Evolutionary conservation across 306 rosid species (phyloP), one percentile per base, ranked within the genome.

Genomic region (Chamaecrista fasciculata): DNA sequence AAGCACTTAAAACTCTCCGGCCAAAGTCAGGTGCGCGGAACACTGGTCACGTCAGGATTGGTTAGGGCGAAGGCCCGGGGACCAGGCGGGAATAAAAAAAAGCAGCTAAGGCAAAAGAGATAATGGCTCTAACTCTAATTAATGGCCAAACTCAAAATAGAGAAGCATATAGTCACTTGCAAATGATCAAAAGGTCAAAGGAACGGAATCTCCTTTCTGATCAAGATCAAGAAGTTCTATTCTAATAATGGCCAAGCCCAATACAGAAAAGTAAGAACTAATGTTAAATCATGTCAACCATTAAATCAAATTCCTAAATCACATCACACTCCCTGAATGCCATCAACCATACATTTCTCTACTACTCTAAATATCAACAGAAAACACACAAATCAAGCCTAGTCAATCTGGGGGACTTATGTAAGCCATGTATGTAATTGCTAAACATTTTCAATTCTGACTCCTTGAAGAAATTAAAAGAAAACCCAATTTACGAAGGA

Each of bases 351-450:
- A 37, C 16, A 39, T 1, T 77, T 31, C 1, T 40, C 19, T 12
- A 24, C 31, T 23, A 24, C 51, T 55, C 9, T 5, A 1, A 23
- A 40, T 39, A 42, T 4, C 25, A 33, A 44, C 16, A 19, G 19
- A 48, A 28, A 29, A 39, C 42, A 28, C 63, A 65, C 8, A 20
- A 66, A 50, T 42, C 61, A 0, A 55, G 2, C 8, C 9, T 29
- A 44, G 37, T 11, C 28, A 59, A 37, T 69, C 80, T 60, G 67
- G 40, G 53, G 67, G 40, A 68, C 25, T 48, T 2, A 14, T n/a
- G n/a, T n/a, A 11, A 71, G 16, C 40, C 63, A 49, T 49, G 36
- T 31, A 37, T 49, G 36, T 31, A 37, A 19, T 20, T 14, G 37
- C 25, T 25, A 48, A 58, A 50, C 69, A 16, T 6, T 52, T 44